Evolutionary conservation across 768 basidiomycete species (phyloP), one percentile per base, ranked within the genome.

Genomic region (Imleria badia): DNA sequence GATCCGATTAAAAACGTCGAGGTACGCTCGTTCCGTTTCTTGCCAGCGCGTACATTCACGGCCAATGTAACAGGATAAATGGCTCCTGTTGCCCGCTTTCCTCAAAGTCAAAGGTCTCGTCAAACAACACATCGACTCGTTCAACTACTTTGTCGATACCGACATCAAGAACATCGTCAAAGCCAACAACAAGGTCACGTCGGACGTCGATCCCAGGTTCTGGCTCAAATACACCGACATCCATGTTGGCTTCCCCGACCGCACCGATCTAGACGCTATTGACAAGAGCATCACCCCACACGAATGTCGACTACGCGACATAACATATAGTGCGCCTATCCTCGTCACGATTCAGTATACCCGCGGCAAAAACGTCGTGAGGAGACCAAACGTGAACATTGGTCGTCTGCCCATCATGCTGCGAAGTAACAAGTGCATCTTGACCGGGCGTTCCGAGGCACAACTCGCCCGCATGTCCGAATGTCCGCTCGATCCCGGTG

Each of bases 71-170:
- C 62, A 97, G 95, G 97, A 99, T 70, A 99, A 99, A 85, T 99
- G 97, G 97, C 83, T 97, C 19, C 76, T 99, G 11, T 77, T 99
- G 3, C 97, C 97, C 2, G 96, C 95, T 11, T 99, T 98, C 66
- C 79, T 99, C 48, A 90, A 95, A 73, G 92, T 97, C 57, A 99
- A 99, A 66, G 97, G 97, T 55, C 86, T 99, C 14, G 97, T 99
- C 57, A 98, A 98, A 76, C 97, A 98, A 68, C 97, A 99, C 68
- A 91, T 98, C 62, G 97, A 98, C 72, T 97, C 94, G 9, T 98
- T 94, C 84, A 98, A 98, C 76, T 95, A 96, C 72, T 98, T 99
- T 67, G 94, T 98, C 67, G 91, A 98, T 63, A 87, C 90, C 40
- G 97, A 98, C 67, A 90, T 99, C 68, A 95, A 94, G 72, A 96